These are phyloP conservation scores for Aspergillus hancockii DNA, from an alignment of 495 filamentous ascomycete genomes.

Conservation along the genomic window DNA sequence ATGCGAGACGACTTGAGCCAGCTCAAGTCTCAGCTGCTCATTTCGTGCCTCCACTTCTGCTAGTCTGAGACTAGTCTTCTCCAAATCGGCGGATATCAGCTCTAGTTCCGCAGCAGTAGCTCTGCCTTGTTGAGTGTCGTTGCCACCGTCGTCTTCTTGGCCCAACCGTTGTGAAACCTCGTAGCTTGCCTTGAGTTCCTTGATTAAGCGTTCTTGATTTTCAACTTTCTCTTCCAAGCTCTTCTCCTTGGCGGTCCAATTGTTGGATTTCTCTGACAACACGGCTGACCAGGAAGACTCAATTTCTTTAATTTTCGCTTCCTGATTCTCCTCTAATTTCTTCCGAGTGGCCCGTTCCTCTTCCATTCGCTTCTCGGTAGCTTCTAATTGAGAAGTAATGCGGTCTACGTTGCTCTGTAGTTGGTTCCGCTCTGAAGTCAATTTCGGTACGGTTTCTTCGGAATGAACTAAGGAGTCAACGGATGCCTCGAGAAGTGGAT, in stretches of 20 bases:
- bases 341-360: constrained; percentile 70
- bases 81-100: constrained; percentile 85
- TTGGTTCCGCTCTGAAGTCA: constrained; percentile 83
- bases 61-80: constrained; percentile 81
- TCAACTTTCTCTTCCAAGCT: constrained; percentile 90
- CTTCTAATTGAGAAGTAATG: constrained; percentile 90
- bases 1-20: constrained; percentile 84
- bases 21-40: constrained; percentile 85
- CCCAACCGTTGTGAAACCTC: constrained; percentile 92
- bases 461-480: constrained; percentile 89
- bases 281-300: constrained; percentile 90
- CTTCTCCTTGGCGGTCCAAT: constrained; percentile 95
- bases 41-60: constrained; percentile 94
- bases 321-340: constrained; percentile 73
- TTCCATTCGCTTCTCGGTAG: constrained; percentile 73
- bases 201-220: constrained; percentile 87
- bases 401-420: constrained; percentile 75
- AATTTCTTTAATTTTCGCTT: constrained; percentile 78
- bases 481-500: constrained; percentile 92
- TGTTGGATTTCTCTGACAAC: constrained; percentile 91
- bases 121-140: constrained; percentile 54
- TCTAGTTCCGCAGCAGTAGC: constrained; percentile 90
- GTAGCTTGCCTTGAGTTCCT: constrained; percentile 94
- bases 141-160: constrained; percentile 64
- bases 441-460: constrained; percentile 85